Conservation (phyloP, 257 asterid species). For the Nicotiana benthamiana region DNA sequence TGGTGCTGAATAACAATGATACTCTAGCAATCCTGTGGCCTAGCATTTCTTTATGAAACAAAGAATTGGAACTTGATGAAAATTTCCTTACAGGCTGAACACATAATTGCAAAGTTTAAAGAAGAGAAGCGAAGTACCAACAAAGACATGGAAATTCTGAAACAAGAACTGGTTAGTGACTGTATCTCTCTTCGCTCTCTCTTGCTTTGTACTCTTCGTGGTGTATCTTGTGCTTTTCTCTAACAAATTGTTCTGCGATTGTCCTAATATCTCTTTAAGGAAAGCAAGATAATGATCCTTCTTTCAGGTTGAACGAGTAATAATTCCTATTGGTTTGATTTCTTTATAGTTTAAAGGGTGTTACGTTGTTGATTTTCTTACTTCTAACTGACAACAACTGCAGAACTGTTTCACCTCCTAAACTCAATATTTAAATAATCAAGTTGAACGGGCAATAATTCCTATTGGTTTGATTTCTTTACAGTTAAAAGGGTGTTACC, state of each 20-base stretch:
- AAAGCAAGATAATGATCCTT: background rate
- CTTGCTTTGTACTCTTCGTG: background rate
- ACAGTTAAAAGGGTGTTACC: background rate
- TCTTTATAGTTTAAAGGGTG: background rate
- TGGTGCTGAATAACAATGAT: background rate
- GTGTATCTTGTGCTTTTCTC: background rate
- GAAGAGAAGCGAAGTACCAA: constrained; percentile 24
- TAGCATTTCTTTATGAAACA: background rate
- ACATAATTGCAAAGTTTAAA: constrained; percentile 26
- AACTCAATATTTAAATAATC: background rate
- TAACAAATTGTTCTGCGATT: background rate
- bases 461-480: background rate
- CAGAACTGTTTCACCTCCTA: background rate
- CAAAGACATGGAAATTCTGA: constrained; percentile 27
- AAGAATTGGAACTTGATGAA: constrained; percentile 4
- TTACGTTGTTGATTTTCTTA: background rate
- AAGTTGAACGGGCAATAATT: background rate
- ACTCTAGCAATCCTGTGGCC: background rate
- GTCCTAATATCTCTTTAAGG: background rate
- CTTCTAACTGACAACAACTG: constrained; percentile 1
- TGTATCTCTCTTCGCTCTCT: background rate
- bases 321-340: background rate
- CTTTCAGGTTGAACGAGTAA: background rate
- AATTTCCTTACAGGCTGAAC: constrained; percentile 25
- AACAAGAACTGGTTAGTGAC: constrained; percentile 32